phyloP scores from a whole-genome alignment of 2,329 filamentous ascomycete species.

The Microdochium bolleyi region DNA sequence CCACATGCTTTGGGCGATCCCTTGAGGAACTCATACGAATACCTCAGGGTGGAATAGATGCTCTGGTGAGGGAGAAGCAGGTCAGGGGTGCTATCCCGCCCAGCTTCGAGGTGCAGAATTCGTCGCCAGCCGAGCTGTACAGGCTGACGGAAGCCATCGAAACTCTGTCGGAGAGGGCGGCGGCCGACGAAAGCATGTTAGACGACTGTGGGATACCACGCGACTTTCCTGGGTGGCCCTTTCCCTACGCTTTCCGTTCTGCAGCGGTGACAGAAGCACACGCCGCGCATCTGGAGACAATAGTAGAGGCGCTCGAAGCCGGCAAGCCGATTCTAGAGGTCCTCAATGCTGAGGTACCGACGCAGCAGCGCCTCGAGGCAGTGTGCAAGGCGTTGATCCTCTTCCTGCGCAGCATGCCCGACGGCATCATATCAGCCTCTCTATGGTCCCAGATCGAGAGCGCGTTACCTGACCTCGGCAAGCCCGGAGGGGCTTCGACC shows the following conservation, averaged over 20 bases:
- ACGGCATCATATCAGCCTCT: conserved; percentile 65
- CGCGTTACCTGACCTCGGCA: conserved; percentile 33
- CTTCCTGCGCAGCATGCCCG: conserved; percentile 68
- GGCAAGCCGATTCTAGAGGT: conserved; percentile 52
- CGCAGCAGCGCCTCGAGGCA: conserved; percentile 65
- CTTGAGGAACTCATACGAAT: conserved; percentile 84
- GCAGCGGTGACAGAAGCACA: conserved; percentile 10
- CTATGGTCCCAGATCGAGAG: conserved; percentile 66
- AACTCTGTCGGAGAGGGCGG: conserved; percentile 43
- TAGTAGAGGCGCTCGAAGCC: conserved; percentile 65
- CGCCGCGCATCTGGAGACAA: conserved; percentile 16
- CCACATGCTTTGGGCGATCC: conserved; percentile 74
- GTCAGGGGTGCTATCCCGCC: conserved; percentile 40
- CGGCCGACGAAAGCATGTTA: conserved; percentile 56
- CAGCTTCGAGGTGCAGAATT: conserved; percentile 57
- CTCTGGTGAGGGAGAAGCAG: conserved; percentile 26
- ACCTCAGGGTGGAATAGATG: conserved; percentile 68
- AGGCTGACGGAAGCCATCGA: conserved; percentile 76
- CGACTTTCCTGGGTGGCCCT: conserved; percentile 51
- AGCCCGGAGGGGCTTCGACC: conserved; percentile 9
- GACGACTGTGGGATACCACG: conserved; percentile 37
- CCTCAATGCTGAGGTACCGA: conserved; percentile 55
- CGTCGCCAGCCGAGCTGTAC: conserved; percentile 83
- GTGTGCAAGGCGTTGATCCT: conserved; percentile 62
- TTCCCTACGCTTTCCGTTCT: conserved; percentile 24